phyloP scores from a whole-genome alignment of 495 filamentous ascomycete species.

The Hypoxylon trugodes region DNA sequence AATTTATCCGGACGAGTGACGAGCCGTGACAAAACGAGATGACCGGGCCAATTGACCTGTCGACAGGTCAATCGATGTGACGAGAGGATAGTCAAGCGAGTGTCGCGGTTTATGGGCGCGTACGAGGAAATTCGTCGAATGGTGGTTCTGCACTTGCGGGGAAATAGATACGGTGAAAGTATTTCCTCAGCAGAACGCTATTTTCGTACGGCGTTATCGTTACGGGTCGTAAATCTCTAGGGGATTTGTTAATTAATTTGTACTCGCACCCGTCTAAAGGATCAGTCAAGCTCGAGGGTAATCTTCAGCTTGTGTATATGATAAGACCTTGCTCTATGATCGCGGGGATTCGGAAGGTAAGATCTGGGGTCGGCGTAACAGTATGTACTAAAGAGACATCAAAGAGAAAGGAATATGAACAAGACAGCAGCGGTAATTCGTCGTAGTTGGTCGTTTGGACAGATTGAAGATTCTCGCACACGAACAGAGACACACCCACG shows the following conservation, averaged over 20 bases:
- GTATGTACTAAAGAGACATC: conserved; percentile 16
- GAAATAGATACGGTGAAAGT: conserved; percentile 24
- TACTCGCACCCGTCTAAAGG: conserved; percentile 11
- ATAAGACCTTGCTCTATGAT: conserved; percentile 14
- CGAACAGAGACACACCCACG: conserved; percentile 28
- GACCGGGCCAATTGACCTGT: conserved; percentile 30
- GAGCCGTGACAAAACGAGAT: neutral
- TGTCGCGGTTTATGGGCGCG: conserved; percentile 22
- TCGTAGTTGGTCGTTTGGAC: conserved; percentile 39
- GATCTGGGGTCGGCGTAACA: conserved; percentile 9
- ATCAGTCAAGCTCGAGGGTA: conserved; percentile 25
- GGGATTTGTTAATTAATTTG: conserved; percentile 33
- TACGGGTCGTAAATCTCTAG: conserved; percentile 34
- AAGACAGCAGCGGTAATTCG: conserved; percentile 31
- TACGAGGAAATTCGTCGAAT: conserved; percentile 23
- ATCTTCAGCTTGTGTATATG: conserved; percentile 12
- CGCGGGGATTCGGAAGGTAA: conserved; percentile 16
- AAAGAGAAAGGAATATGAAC: conserved; percentile 1
- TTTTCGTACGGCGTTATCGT: conserved; percentile 40
- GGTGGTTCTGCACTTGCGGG: conserved; percentile 27
- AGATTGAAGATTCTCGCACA: conserved; percentile 36
- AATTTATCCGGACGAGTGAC: conserved; percentile 4
- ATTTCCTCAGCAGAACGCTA: conserved; percentile 22
- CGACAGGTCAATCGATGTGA: conserved; percentile 14
- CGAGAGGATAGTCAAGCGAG: conserved; percentile 5